Evolutionary conservation across 2,329 filamentous ascomycete genomes (phyloP).

Genomic region (Pseudocercospora fijiensis): DNA sequence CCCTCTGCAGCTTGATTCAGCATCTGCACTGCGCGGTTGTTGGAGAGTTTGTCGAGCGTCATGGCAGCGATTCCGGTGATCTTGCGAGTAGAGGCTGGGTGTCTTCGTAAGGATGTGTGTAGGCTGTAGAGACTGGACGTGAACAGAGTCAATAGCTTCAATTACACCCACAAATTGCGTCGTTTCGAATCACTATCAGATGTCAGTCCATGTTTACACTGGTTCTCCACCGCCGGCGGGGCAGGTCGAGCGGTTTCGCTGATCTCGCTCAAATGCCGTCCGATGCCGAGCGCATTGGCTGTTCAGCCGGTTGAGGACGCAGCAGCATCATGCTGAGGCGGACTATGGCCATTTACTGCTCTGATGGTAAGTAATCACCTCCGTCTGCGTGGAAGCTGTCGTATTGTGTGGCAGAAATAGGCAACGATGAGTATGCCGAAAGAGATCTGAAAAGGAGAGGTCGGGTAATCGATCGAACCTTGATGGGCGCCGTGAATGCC

Average conservation of each 20-base stretch:
- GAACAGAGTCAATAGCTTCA: too few relatives aligned
- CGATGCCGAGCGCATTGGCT: conserved; percentile 1
- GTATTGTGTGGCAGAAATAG: not conserved
- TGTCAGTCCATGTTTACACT: not conserved
- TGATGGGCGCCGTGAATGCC: not conserved
- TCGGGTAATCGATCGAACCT: not conserved
- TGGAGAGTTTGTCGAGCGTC: conserved; percentile 28
- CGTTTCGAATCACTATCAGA: not conserved
- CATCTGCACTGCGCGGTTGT: conserved; percentile 37
- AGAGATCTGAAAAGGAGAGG: not conserved
- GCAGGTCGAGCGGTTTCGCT: not conserved
- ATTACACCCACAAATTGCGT: not conserved
- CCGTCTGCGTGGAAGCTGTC: not conserved
- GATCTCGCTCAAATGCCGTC: conserved; percentile 7
- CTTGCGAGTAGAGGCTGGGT: not conserved
- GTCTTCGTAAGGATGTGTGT: not conserved
- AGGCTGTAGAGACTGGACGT: not conserved
- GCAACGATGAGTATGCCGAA: not conserved
- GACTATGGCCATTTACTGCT: not conserved
- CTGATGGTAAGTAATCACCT: not conserved
- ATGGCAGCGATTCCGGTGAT: conserved; percentile 15
- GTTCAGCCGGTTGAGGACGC: not conserved
- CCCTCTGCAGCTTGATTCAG: conserved; percentile 36
- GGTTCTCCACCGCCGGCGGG: not conserved
- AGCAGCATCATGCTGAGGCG: not conserved